Conservation (phyloP, 2,329 filamentous ascomycete species). For the Pyrenophora graminea region DNA sequence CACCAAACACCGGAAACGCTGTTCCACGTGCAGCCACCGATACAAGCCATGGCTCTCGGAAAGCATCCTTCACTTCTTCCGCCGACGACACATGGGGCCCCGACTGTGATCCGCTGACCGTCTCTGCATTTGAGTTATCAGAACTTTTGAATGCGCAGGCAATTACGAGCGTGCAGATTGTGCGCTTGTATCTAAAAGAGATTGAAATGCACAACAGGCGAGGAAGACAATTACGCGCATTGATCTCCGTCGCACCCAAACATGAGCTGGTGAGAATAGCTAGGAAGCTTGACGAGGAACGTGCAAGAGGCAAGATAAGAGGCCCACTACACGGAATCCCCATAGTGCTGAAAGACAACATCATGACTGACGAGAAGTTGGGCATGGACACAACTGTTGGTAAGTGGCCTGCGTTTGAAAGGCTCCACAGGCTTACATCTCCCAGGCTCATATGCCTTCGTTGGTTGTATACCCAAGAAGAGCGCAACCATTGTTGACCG, state of each 20-base stretch:
- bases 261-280: constrained; percentile 45
- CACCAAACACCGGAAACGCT: constrained; percentile 32
- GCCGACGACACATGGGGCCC: constrained; percentile 28
- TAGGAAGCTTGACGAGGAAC: constrained; percentile 47
- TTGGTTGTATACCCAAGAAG: constrained; percentile 42
- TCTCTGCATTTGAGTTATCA: constrained; percentile 39
- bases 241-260: constrained; percentile 47
- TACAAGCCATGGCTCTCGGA: constrained; percentile 23
- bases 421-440: background rate
- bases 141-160: constrained; percentile 36
- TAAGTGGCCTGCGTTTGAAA: constrained; percentile 9
- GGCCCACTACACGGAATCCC: constrained; percentile 51
- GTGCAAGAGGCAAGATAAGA: constrained; percentile 41
- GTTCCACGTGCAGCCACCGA: constrained; percentile 24
- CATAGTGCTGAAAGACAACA: constrained; percentile 50
- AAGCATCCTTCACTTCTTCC: constrained; percentile 36
- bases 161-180: constrained; percentile 43
- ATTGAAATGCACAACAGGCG: constrained; percentile 44
- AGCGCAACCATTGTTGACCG: constrained; percentile 47
- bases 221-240: constrained; percentile 42
- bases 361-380: constrained; percentile 44
- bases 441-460: constrained; percentile 45
- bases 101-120: constrained; percentile 41
- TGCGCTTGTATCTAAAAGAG: constrained; percentile 40
- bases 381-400: constrained; percentile 51